A percentile compares a stretch with the other conserved stretches of the same genome.
These are phyloP conservation scores for Dillenia turbinata DNA, from an alignment of 164 flowering plant species.

Conservation along the genomic window DNA sequence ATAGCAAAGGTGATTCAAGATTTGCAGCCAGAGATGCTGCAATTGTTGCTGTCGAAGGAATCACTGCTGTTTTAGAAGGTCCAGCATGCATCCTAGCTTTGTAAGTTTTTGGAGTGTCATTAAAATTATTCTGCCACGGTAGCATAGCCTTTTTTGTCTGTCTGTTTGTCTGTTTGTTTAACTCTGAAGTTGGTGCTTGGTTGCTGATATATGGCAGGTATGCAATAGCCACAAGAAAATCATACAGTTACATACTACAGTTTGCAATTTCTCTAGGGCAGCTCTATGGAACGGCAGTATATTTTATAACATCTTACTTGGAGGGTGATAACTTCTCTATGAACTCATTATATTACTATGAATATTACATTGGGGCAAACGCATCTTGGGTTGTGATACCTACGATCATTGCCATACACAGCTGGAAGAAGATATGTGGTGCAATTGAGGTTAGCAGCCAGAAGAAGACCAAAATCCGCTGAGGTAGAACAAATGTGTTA, in stretches of 20 bases:
- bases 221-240: slow-evolving; percentile 62
- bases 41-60: slow-evolving; percentile 76
- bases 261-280: slow-evolving; percentile 79
- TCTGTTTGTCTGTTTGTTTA: too few relatives aligned
- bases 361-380: slow-evolving; percentile 67
- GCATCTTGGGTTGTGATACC: slow-evolving; percentile 78
- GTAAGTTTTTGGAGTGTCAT: slow-evolving; percentile 35
- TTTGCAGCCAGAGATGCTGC: slow-evolving; percentile 77
- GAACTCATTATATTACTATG: slow-evolving; percentile 53
- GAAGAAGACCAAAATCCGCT: slow-evolving; percentile 51
- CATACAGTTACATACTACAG: slow-evolving; percentile 80
- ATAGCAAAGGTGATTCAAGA: slow-evolving; percentile 98
- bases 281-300: slow-evolving; percentile 70
- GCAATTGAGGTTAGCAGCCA: slow-evolving; percentile 36
- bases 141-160: too few relatives aligned
- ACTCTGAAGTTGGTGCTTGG: too few relatives aligned
- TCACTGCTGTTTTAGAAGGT: slow-evolving; percentile 86
- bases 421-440: slow-evolving; percentile 78
- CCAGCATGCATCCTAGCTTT: slow-evolving; percentile 76
- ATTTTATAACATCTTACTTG: slow-evolving; percentile 60
- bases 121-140: too few relatives aligned
- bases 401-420: slow-evolving; percentile 44
- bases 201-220: slow-evolving; percentile 43
- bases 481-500: slow-evolving; percentile 13
- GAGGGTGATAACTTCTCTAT: slow-evolving; percentile 84